Percentiles rank a stretch among this genome's conserved stretches.
These are phyloP conservation scores for Corchorus olitorius DNA, from an alignment of 345 rosid species.

Conservation along the genomic window DNA sequence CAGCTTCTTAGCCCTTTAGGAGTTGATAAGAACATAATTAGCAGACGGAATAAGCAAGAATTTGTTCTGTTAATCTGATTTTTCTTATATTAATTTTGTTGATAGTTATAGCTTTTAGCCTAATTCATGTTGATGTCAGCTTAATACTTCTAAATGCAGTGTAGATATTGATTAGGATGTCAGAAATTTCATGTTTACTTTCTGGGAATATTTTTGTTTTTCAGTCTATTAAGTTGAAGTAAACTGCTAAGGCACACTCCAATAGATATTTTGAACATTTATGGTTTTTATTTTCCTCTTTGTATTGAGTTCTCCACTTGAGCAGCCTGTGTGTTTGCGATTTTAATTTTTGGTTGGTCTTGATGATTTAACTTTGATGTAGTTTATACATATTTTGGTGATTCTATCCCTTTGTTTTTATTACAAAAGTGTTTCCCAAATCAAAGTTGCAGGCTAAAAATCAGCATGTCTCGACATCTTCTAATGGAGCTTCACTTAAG, in stretches of 20 bases:
- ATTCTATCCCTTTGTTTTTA: slow-evolving; percentile 7
- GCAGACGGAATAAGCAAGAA: not conserved
- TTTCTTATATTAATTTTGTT: not conserved
- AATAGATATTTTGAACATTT: not conserved
- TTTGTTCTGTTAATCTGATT: not conserved
- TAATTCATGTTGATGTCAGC: not conserved
- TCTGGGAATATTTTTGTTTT: not conserved
- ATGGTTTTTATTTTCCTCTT: not conserved
- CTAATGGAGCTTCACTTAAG: slow-evolving; percentile 26
- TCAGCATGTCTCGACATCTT: slow-evolving; percentile 31
- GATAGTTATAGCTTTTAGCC: not conserved
- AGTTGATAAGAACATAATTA: not conserved
- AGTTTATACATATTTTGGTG: slow-evolving; percentile 13
- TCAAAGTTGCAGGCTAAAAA: slow-evolving; percentile 35
- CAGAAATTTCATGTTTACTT: not conserved
- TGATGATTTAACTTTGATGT: not conserved
- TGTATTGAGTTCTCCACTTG: not conserved
- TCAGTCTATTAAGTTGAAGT: not conserved
- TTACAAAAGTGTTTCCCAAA: slow-evolving; percentile 19
- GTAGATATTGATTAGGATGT: not conserved
- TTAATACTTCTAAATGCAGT: too few relatives aligned
- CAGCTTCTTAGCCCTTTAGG: not conserved
- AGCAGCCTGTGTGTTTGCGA: not conserved
- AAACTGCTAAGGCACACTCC: not conserved
- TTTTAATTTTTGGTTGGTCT: not conserved